Conservation (phyloP, 345 rosid species). For the Aegle marmelos region DNA sequence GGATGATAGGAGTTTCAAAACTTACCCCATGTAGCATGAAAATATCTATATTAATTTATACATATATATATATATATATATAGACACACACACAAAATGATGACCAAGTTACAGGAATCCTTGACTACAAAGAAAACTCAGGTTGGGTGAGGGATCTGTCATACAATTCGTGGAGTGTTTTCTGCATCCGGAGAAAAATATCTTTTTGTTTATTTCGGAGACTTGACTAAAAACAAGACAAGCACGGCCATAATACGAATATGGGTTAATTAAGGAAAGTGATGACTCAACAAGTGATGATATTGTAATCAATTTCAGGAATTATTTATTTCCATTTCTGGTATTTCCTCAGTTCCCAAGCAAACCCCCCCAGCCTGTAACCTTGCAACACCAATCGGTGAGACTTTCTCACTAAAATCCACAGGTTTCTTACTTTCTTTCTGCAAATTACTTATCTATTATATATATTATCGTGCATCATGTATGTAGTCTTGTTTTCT, state of each 20-base stretch:
- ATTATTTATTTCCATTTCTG: not conserved
- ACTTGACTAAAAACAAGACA: not conserved
- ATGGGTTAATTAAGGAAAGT: not conserved
- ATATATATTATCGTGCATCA: not conserved
- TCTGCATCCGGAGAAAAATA: not conserved
- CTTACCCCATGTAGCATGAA: too few species aligned
- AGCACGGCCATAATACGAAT: not conserved
- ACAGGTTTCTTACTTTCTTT: conserved; percentile 3
- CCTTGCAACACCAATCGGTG: not conserved
- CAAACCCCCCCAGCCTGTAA: not conserved
- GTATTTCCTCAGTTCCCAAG: conserved; percentile 5
- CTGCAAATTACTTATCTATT: too few species aligned
- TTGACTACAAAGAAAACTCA: not conserved
- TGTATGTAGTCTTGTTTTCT: not conserved
- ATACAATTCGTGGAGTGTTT: conserved; percentile 9
- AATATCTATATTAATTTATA: too few species aligned
- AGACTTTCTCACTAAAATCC: not conserved
- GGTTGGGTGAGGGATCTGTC: conserved; percentile 7
- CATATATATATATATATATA: too few species aligned
- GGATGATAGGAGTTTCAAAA: too few species aligned
- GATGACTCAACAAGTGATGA: not conserved
- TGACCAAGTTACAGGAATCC: not conserved
- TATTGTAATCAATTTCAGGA: not conserved
- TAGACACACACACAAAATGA: too few species aligned
- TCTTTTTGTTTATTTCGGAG: conserved; percentile 11